A percentile compares a stretch with the other conserved stretches of the same genome.
Conservation (phyloP, 208 protist genomes). For the Trypanosoma caninum region DNA sequence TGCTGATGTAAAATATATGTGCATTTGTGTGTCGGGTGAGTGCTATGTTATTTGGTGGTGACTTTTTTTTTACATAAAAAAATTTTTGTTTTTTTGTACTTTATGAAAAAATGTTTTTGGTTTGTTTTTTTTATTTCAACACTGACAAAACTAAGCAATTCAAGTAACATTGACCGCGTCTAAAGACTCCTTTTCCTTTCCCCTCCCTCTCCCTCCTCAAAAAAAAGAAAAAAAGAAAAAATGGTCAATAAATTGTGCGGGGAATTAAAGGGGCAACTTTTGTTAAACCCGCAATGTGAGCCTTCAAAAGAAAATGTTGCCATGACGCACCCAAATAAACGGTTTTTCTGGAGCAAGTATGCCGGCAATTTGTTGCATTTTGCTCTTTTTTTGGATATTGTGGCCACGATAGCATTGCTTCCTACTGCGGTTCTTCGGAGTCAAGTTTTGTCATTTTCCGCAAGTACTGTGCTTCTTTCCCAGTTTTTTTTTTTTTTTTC, state of each 20-base stretch:
- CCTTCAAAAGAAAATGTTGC: too few relatives aligned
- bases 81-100: too few relatives aligned
- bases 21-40: background rate
- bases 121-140: too few relatives aligned
- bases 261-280: background rate
- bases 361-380: background rate
- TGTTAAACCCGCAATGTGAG: too few relatives aligned
- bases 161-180: too few relatives aligned
- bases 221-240: background rate
- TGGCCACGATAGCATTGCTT: slow-evolving; percentile 2
- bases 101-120: too few relatives aligned
- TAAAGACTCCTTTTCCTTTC: background rate
- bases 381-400: slow-evolving; percentile 2
- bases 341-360: background rate
- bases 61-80: too few relatives aligned
- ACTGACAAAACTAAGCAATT: too few relatives aligned
- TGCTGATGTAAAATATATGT: too few relatives aligned
- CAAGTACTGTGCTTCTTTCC: slow-evolving; percentile 13
- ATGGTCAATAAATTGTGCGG: background rate
- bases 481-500: slow-evolving; percentile 61
- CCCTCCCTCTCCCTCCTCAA: background rate
- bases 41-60: too few relatives aligned
- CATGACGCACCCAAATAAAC: too few relatives aligned
- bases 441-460: slow-evolving; percentile 8
- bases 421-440: slow-evolving; percentile 9